Base-by-base conservation (phyloP, 148 eudicot genomes). In the Rhododendron ferrugineum region DNA sequence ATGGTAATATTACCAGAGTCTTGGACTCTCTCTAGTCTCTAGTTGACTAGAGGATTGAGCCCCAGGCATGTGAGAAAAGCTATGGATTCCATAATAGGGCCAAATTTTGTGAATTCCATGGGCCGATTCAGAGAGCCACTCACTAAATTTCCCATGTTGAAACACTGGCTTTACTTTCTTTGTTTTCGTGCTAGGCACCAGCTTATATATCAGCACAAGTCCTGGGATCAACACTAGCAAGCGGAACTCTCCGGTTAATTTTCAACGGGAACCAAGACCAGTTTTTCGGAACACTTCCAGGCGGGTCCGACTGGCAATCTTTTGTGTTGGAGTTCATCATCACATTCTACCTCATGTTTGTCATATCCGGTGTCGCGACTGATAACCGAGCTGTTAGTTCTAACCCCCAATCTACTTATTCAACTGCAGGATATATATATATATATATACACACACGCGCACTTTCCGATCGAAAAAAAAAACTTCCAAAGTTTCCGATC, bases 341-440 rank as follows among this genome's bases (percentile, higher is more conserved):
- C 91, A 91, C 93, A 32, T 91, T 91, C 88, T 90, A 86, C 79
- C 93, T 91, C 42, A 91, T 91, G 93, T 91, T 91, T 66, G 92
- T 91, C 64, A 89, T 90, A 11, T 89, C 91, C 14, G 90, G 90
- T 2, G 92, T 91, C 4, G 93, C 92, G 9, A 91, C 93, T 0
- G 93, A 91, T 81, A 88, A 86, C 78, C 88, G 92, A 85, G 93
- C 93, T 80, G 93, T 91, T 15, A 87, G 89, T 86, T 23, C 78
- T 37, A 9, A 36, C 6, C 46, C 42, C 60, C 36, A 72, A 11
- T 76, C 44, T 16, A 23, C 42, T 76, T 42, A 18, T 44, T 77
- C 49, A 16, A 18, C 22, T 76, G 2, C 13, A 16, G 2, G 11
- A 13, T 36, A 15, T 16, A 36, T 5, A 28, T 2, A 26, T 2